These are phyloP conservation scores for Hexamita inflata DNA, from an alignment of 208 protist genomes.

Conservation along the genomic window DNA sequence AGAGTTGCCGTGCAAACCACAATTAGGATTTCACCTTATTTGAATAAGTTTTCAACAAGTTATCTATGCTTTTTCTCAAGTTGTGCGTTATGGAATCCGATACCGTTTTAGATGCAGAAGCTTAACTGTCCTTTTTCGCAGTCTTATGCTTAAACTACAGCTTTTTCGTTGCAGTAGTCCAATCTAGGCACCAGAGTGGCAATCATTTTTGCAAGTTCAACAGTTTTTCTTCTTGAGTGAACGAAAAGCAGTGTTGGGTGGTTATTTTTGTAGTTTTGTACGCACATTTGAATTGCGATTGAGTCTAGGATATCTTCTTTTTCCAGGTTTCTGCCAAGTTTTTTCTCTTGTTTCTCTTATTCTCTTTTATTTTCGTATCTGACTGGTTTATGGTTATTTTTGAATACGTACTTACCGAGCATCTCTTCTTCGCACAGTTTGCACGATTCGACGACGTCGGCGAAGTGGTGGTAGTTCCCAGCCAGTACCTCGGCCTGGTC, in stretches of 20 bases:
- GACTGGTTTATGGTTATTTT: background rate
- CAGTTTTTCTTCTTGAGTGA: background rate
- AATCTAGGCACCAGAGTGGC: background rate
- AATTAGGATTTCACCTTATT: slow-evolving; percentile 69
- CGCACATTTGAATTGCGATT: slow-evolving; percentile 46
- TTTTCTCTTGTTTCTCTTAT: background rate
- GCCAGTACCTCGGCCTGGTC: too few relatives aligned
- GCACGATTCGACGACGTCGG: too few relatives aligned
- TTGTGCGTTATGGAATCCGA: slow-evolving; percentile 85
- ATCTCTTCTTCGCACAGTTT: background rate
- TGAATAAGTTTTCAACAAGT: slow-evolving; percentile 76
- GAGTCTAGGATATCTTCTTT: background rate
- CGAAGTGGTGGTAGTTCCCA: too few relatives aligned
- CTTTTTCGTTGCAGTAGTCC: background rate
- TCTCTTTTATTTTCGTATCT: background rate
- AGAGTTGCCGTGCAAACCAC: slow-evolving; percentile 93
- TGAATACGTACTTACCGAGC: background rate
- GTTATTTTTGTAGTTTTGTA: background rate
- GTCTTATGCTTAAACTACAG: background rate
- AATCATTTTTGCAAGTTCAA: slow-evolving; percentile 13
- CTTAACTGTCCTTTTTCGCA: slow-evolving; percentile 1
- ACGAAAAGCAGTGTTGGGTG: background rate
- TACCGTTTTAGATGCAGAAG: slow-evolving; percentile 52
- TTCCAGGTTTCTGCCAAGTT: slow-evolving; percentile 21
- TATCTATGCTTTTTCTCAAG: slow-evolving; percentile 76